Evolutionary conservation across 1,284 basidiomycete species (phyloP).

Genomic region (Tremellales sp.): DNA sequence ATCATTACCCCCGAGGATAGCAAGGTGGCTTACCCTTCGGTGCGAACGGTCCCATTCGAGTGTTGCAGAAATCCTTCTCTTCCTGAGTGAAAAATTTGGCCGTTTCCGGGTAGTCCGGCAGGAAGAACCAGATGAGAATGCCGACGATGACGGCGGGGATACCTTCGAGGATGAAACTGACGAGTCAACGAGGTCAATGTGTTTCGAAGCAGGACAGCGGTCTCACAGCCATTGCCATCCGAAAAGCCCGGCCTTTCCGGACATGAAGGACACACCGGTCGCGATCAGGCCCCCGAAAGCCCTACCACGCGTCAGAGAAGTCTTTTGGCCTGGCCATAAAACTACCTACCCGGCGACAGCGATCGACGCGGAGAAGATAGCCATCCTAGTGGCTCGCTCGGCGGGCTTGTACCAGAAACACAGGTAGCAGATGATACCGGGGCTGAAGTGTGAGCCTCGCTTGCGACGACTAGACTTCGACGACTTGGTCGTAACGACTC

Average conservation of each 20-base stretch:
- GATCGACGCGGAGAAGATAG: conserved; percentile 30
- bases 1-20: conserved; percentile 24
- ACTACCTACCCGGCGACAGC: conserved; percentile 20
- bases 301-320: background rate
- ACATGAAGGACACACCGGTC: conserved; percentile 30
- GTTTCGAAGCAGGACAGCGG: background rate
- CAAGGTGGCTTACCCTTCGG: conserved; percentile 55
- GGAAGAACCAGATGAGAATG: conserved; percentile 46
- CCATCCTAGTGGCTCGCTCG: conserved; percentile 23
- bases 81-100: conserved; percentile 59
- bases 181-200: background rate
- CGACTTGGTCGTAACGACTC: conserved; percentile 5
- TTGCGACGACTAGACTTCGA: background rate
- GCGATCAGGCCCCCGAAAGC: conserved; percentile 34
- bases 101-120: conserved; percentile 54
- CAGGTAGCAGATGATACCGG: conserved; percentile 25
- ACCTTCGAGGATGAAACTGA: conserved; percentile 53
- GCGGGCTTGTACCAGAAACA: conserved; percentile 30
- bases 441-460: background rate
- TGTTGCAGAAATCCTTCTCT: conserved; percentile 65
- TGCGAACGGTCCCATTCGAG: conserved; percentile 65
- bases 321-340: background rate
- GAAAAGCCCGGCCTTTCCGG: conserved; percentile 20
- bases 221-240: conserved; percentile 36
- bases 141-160: conserved; percentile 50